Evolutionary conservation across 1,284 basidiomycete species (phyloP).

Genomic region (Ceratobasidium sp.): DNA sequence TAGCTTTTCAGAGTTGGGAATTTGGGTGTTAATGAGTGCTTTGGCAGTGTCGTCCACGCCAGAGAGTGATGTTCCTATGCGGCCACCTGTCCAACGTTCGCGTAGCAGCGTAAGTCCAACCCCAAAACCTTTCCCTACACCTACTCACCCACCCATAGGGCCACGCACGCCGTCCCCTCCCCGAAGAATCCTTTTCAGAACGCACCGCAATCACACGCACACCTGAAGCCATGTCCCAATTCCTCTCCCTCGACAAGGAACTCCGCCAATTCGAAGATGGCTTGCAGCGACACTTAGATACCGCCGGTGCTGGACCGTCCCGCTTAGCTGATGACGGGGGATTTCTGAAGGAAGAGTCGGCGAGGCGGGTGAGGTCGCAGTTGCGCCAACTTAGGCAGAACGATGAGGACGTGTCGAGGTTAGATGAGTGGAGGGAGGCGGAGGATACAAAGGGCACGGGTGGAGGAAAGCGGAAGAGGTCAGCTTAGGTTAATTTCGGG

Average conservation of each 20-base stretch:
- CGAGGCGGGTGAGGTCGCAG: neutral
- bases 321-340: neutral
- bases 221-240: conserved; percentile 74
- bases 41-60: conserved; percentile 17
- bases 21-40: neutral
- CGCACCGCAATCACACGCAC: conserved; percentile 81
- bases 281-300: conserved; percentile 46
- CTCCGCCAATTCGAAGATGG: conserved; percentile 50
- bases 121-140: neutral
- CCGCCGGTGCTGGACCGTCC: conserved; percentile 46
- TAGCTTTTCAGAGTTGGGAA: neutral
- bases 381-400: conserved; percentile 25
- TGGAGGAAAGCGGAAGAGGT: conserved; percentile 25
- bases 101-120: conserved; percentile 15
- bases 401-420: conserved; percentile 16
- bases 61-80: conserved; percentile 20
- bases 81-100: neutral
- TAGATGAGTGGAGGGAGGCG: conserved; percentile 49
- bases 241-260: conserved; percentile 66
- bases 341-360: conserved; percentile 2
- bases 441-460: conserved; percentile 52
- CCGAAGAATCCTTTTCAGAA: conserved; percentile 63
- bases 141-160: neutral
- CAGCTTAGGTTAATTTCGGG: neutral
- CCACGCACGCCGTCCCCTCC: conserved; percentile 45